Conservation (phyloP, 2,329 filamentous ascomycete genomes). For the Aspergillus sp. region DNA sequence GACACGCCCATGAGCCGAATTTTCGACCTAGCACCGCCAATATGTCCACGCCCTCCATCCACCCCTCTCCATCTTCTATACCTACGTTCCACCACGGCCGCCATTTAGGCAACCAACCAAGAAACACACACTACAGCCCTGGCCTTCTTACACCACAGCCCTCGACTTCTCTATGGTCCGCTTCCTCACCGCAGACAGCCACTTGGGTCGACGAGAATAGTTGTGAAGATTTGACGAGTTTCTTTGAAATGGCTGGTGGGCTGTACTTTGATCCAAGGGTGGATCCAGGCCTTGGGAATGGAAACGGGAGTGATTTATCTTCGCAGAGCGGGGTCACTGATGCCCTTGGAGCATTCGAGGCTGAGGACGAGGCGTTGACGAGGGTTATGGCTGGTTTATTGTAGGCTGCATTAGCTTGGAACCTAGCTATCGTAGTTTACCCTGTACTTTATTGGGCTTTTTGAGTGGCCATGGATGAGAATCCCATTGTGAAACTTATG, state of each 20-base stretch:
- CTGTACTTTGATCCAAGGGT: conserved; percentile 30
- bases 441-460: too few relatives aligned
- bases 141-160: conserved; percentile 16
- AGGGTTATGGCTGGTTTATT: conserved; percentile 36
- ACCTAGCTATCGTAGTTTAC: not conserved
- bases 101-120: conserved; percentile 1
- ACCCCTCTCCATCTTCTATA: not conserved
- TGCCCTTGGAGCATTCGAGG: conserved; percentile 31
- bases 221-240: conserved; percentile 56
- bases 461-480: too few relatives aligned
- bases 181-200: conserved; percentile 14
- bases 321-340: conserved; percentile 8
- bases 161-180: conserved; percentile 16
- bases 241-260: conserved; percentile 62
- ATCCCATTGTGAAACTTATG: too few relatives aligned
- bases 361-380: conserved; percentile 36
- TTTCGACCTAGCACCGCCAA: not conserved
- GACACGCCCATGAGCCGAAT: not conserved
- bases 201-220: conserved; percentile 19
- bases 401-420: conserved; percentile 8
- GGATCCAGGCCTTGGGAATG: conserved; percentile 1
- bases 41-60: not conserved
- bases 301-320: not conserved
- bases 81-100: not conserved
- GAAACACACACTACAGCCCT: conserved; percentile 11